Percentiles rank a stretch among this genome's conserved stretches.
Evolutionary conservation across 2,329 filamentous ascomycete genomes (phyloP).

Genomic region (Phyllosticta citribraziliensis): DNA sequence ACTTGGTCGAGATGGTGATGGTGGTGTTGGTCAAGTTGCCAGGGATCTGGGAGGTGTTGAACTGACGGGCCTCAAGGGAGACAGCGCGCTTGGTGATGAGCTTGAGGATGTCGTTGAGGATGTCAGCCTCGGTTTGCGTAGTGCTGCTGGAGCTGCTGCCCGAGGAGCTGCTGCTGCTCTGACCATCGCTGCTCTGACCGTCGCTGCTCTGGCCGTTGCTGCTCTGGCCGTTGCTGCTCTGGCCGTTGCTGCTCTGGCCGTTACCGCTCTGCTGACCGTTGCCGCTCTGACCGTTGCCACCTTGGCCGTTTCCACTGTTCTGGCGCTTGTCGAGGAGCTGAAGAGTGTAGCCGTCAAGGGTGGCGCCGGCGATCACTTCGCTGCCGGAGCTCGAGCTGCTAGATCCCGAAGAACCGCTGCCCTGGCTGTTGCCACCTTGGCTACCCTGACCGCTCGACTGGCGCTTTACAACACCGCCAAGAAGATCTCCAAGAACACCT

Average conservation of each 20-base stretch:
- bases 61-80: background rate
- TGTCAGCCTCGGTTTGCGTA: too few species aligned
- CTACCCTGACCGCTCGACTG: background rate
- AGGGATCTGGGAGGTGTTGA: background rate
- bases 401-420: background rate
- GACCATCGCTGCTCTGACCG: too few species aligned
- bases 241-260: too few species aligned
- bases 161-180: too few species aligned
- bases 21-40: background rate
- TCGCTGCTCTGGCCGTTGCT: too few species aligned
- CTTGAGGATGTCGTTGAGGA: background rate
- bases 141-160: too few species aligned
- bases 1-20: background rate
- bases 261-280: too few species aligned
- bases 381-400: background rate
- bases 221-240: too few species aligned
- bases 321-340: background rate
- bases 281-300: too few species aligned
- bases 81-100: background rate
- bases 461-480: background rate
- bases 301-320: too few species aligned
- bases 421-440: background rate
- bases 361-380: background rate
- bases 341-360: background rate
- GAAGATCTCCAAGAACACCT: background rate